These are phyloP conservation scores for Puccinellia tenuiflora DNA, from an alignment of 176 grass and related monocot genomes.

Conservation along the genomic window DNA sequence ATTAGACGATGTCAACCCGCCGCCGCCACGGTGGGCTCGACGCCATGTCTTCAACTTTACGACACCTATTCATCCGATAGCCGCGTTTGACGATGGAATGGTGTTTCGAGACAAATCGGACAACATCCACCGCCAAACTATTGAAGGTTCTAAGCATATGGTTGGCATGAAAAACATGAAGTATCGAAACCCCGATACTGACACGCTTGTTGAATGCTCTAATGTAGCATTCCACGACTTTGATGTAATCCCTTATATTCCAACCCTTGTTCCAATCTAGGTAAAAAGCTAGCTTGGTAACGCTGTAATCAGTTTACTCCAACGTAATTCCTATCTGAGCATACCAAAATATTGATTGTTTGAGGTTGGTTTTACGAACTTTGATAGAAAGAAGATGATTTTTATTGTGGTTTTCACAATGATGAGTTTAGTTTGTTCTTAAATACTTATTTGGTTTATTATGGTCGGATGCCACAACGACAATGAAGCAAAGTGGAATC, in stretches of 20 bases:
- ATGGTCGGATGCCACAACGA: too few species aligned
- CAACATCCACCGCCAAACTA: background rate
- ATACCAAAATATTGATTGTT: background rate
- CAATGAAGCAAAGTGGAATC: too few species aligned
- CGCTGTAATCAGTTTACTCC: too few species aligned
- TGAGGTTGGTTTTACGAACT: too few species aligned
- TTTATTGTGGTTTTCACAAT: too few species aligned
- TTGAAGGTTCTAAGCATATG: background rate
- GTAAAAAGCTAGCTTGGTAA: too few species aligned
- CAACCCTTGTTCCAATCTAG: background rate
- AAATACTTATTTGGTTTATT: too few species aligned
- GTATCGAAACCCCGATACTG: background rate
- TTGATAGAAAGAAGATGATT: too few species aligned
- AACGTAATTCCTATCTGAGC: background rate
- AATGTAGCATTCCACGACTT: background rate
- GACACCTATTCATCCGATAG: background rate
- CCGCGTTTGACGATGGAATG: background rate
- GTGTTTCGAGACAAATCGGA: background rate
- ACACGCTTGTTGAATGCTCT: background rate
- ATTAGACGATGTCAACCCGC: background rate
- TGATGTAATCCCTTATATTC: background rate
- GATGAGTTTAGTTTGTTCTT: too few species aligned
- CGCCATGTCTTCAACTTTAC: background rate
- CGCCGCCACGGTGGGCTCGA: background rate
- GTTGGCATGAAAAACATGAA: background rate